Base-by-base conservation (phyloP, 257 asterid genomes). In the Nicotiana undulata region DNA sequence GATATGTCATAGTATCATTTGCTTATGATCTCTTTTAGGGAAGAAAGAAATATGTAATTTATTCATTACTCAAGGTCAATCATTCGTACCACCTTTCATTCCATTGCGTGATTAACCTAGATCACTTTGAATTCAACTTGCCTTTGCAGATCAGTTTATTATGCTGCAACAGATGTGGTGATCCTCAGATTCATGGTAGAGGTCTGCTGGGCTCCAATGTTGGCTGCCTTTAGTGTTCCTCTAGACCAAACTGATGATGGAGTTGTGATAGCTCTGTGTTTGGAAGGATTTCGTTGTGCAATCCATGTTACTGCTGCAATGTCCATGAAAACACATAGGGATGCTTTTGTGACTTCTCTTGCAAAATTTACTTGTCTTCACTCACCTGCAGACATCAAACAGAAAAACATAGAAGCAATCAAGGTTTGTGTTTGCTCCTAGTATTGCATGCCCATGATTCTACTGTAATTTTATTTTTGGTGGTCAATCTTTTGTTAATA, bases 161-260 rank as follows among this genome's bases (percentile, higher is more conserved):
- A 96, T 89, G 97, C 98, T 9, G 99, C 99, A 67, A 96, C 94
- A 20, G 98, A 96, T 89, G 97, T 86, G 79, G 94, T 96, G 87
- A 87, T 96, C 88, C 94, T 96, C 56, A 88, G 97, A 75, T 96
- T 96, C 93, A 96, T 96, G 99, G 89, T 96, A 79, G 99, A 96
- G 88, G 98, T 91, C 56, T 94, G 98, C 87, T 96, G 99, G 99
- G 99, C 99, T 53, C 99, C 99, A 0, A 94, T 94, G 98, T 90
- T 96, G 89, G 99, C 99, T 84, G 99, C 99, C 78, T 94, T 96
- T 85, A 96, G 99, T 80, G 99, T 96, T 87, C 99, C 99, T 77
- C 97, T 96, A 80, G 99, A 96, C 83, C 97, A 87, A 87, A 93
- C 95, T 84, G 99, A 91, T 28, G 98, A 96, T 55, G 97, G 92